phyloP scores from a whole-genome alignment of 495 filamentous ascomycete genomes.

The Cryomyces antarcticus region DNA sequence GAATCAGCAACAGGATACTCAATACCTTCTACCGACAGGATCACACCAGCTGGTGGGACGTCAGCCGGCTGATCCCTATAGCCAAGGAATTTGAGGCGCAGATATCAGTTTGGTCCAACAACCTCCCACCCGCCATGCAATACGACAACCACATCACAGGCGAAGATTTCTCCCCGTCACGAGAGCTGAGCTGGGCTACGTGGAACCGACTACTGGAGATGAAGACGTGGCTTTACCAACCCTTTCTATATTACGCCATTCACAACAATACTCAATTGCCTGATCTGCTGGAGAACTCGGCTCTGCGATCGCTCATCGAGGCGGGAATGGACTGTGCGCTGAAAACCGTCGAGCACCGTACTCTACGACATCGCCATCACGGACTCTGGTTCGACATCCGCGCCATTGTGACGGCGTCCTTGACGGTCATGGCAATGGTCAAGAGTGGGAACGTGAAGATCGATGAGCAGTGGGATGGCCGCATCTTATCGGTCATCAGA shows the following conservation, averaged over 20 bases:
- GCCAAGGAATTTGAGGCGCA: slow-evolving; percentile 5
- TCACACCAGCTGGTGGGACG: background rate
- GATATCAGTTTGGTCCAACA: slow-evolving; percentile 2
- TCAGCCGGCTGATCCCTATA: slow-evolving; percentile 1
- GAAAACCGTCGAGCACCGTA: slow-evolving; percentile 1
- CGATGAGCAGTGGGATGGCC: background rate
- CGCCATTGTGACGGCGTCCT: background rate
- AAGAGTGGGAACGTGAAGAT: slow-evolving; percentile 3
- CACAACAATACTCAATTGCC: background rate
- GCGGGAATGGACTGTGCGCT: slow-evolving; percentile 4
- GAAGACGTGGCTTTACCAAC: slow-evolving; percentile 5
- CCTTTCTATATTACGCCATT: slow-evolving; percentile 4
- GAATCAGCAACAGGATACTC: slow-evolving; percentile 6
- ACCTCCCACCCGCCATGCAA: slow-evolving; percentile 6
- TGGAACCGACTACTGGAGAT: slow-evolving; percentile 5
- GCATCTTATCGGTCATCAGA: background rate
- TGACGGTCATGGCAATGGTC: slow-evolving; percentile 1
- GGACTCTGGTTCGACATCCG: slow-evolving; percentile 6
- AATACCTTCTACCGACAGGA: slow-evolving; percentile 5
- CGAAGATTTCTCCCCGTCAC: background rate
- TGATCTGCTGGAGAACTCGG: background rate
- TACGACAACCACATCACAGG: background rate
- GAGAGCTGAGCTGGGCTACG: slow-evolving; percentile 5
- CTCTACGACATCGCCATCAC: slow-evolving; percentile 7
- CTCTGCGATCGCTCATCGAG: slow-evolving; percentile 2